These are phyloP conservation scores for Paspalum vaginatum DNA, from an alignment of 176 grass and related monocot genomes.

Conservation along the genomic window DNA sequence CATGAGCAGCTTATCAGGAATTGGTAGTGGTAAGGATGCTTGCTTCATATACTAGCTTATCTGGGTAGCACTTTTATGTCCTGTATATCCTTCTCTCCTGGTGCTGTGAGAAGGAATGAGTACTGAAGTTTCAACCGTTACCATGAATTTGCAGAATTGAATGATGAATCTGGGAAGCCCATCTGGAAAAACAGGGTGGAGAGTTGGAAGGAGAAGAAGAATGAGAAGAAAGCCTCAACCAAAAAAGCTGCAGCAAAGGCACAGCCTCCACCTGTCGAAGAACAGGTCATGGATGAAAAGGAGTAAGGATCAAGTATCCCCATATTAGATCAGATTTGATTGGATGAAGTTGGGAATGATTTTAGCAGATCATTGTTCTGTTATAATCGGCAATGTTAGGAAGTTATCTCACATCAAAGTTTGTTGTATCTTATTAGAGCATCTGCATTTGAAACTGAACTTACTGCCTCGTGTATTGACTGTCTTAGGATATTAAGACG, in stretches of 20 bases:
- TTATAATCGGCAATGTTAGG: background rate
- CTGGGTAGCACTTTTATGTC: too few relatives aligned
- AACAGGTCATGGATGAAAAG: conserved; percentile 84
- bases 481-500: background rate
- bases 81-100: background rate
- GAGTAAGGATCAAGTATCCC: conserved; percentile 64
- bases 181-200: conserved; percentile 99
- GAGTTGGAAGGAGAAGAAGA: conserved; percentile 98
- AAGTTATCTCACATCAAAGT: background rate
- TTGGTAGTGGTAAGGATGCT: conserved; percentile 69
- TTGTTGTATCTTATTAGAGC: background rate
- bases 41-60: too few relatives aligned
- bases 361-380: conserved; percentile 2
- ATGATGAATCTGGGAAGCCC: conserved; percentile 90
- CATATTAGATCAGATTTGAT: conserved; percentile 4
- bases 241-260: conserved; percentile 67
- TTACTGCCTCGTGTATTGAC: background rate
- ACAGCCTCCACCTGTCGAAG: conserved; percentile 72
- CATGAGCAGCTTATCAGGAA: conserved; percentile 72
- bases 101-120: background rate
- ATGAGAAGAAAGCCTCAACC: conserved; percentile 65
- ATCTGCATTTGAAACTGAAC: background rate
- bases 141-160: conserved; percentile 62
- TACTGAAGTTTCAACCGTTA: conserved; percentile 25
- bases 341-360: background rate